Conservation (phyloP, 257 asterid species). For the Solanum medicagineum region DNA sequence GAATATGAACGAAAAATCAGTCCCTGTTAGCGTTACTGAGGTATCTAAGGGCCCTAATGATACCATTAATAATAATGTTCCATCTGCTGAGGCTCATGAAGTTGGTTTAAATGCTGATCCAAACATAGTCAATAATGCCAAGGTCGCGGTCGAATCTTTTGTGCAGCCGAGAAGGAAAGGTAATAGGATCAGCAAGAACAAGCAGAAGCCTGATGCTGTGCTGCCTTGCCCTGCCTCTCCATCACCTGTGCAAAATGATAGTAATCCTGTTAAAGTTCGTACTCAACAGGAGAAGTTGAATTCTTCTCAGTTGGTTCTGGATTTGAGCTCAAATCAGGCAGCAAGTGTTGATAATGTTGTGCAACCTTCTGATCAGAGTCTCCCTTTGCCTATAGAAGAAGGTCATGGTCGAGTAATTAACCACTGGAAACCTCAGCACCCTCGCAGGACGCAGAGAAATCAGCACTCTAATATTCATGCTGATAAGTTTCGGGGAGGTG, state of each 20-base stretch:
- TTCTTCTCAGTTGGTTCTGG: constrained; percentile 24
- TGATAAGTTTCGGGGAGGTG: constrained; percentile 53
- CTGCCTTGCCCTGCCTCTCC: constrained; percentile 18
- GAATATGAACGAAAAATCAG: constrained; percentile 26
- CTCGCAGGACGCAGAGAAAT: constrained; percentile 45
- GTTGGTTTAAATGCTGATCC: constrained; percentile 19
- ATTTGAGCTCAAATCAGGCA: constrained; percentile 16
- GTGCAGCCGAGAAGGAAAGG: constrained; percentile 46
- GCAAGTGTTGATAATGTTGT: constrained; percentile 19
- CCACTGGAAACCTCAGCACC: constrained; percentile 51
- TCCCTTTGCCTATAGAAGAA: constrained; percentile 41
- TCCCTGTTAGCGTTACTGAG: constrained; percentile 14
- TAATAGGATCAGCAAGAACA: constrained; percentile 39
- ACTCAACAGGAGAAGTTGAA: constrained; percentile 23
- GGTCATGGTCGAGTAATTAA: constrained; percentile 31
- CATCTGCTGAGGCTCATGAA: constrained; percentile 19
- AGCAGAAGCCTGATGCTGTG: constrained; percentile 41
- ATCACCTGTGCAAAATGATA: constrained; percentile 12
- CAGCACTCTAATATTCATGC: constrained; percentile 47
- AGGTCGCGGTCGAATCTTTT: constrained; percentile 23
- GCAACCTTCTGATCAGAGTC: constrained; percentile 22
- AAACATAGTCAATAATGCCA: constrained; percentile 15
- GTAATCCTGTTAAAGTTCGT: constrained; percentile 15
- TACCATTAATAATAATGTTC: constrained; percentile 14
- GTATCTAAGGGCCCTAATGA: constrained; percentile 15